Evolutionary conservation across 139 green algal species (phyloP), one percentile per base, ranked within the genome.

Genomic region (Haematococcus sp.): DNA sequence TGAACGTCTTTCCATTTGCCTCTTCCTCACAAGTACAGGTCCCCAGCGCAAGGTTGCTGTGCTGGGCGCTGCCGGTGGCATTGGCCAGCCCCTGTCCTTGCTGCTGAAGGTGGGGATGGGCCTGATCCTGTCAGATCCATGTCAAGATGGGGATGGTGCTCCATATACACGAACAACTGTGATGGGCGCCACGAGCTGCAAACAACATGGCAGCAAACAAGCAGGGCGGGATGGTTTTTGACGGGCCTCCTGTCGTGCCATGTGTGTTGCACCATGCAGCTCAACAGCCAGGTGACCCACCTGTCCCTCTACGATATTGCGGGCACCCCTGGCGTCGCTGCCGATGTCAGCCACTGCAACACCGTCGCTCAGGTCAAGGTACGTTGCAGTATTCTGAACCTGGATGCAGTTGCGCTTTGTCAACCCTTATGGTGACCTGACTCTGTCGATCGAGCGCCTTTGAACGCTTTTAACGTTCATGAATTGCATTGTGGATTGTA

Each of bases 281-380:
- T 90, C 73, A 90, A 90, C 74, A 31, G 73, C 28, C 58, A 74
- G 55, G 81, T 88, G 13, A 74, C 75, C n/a, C 51, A 83, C 27
- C 64, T 88, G 76, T 82, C 74, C 52, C 80, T 87, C 0, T 87
- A 83, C 58, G 81, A 87, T 77, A 83, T 85, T 51, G 75, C 78
- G 61, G 71, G 78, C 74, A 95, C 93, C 13, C 93, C 90, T 15
- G 96, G 96, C 44, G 96, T 99, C 13, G 94, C 88, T 28, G 94
- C 95, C 23, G 96, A 99, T 73, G 78, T 98, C 23, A 91, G 79
- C 73, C 96, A 99, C 88, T 91, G 97, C 83, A 98, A 99, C 91
- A 96, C 93, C 63, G 89, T 85, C 65, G 91, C 91, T n/a, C 78
- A 91, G 60, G 84, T 86, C 40, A 91, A 92, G 86, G 91, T 92